Evolutionary conservation across 1,139 yeast genomes (phyloP), one percentile per base, ranked within the genome.

Genomic region (Kodamaea derodonti): DNA sequence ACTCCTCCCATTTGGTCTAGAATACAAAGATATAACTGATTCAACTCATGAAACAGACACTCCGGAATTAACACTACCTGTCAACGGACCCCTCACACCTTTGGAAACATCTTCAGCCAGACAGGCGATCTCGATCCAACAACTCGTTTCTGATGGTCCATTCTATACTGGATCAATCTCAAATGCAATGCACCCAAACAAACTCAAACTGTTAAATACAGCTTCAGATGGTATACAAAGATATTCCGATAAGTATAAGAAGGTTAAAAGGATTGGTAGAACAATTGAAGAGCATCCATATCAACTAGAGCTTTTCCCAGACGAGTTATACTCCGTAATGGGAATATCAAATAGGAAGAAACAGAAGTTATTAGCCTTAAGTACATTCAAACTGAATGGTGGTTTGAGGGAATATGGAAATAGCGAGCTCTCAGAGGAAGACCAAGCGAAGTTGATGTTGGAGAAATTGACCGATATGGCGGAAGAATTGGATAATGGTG

Each of bases 211-310:
- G 7, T 14, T 25, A 14, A 46, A 48, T 6, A 41, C 48, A 3
- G 52, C 58, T 3, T 54, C 63, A 0, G 74, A 82, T 52, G 87
- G 87, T 0, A 73, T 85, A 27, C 76, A 79, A 48, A 69, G 95
- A 48, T 84, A 83, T 52, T 75, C 88, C 3, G 95, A 85, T 54
- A 71, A 69, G 50, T 85, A 82, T 54, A 69, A 83, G 46, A 83
- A 83, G 52, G 80, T 78, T 43, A 75, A 85, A 38, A 81, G 76
- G 49, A 73, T 81, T n/a, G 92, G 92, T 1, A 72, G 83, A 37
- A 80, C 94, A 3, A 75, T 84, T 13, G 84, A 82, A 45, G 95
- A 85, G 39, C 94, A 86, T 60, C 95, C 96, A 1, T 87, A 82
- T 54, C 73, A 74, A 41, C 48, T 75, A 18, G 78, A 75, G 37